Evolutionary conservation across 192 early-diverging fungal genomes (phyloP).

Genomic region (Podila horticola): DNA sequence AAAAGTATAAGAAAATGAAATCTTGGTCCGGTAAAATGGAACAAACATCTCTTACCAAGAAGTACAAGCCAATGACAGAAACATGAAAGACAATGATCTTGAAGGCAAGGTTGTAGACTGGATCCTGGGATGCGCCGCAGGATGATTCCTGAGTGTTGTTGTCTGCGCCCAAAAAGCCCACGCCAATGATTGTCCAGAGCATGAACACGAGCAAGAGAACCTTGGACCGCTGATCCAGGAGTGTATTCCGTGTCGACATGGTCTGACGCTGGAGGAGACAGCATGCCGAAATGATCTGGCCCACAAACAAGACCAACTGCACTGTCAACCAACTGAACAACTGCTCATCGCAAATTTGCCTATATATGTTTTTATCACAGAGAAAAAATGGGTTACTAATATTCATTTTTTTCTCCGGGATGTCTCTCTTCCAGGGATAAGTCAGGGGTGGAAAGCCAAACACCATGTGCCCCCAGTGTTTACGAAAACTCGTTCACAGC

Average conservation of each 20-base stretch:
- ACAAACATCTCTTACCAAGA: slow-evolving; percentile 19
- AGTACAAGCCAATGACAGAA: slow-evolving; percentile 40
- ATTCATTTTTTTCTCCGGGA: too few species aligned
- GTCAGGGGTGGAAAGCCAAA: too few species aligned
- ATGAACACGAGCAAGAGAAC: slow-evolving; percentile 33
- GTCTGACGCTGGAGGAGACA: slow-evolving; percentile 34
- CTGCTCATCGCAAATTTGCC: slow-evolving; percentile 47
- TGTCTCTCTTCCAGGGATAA: too few species aligned
- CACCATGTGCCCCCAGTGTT: too few species aligned
- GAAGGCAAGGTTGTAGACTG: slow-evolving; percentile 31
- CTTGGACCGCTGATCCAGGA: slow-evolving; percentile 29
- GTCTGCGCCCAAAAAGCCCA: slow-evolving; percentile 32
- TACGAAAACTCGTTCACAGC: neutral
- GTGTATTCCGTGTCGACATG: slow-evolving; percentile 24
- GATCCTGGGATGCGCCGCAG: slow-evolving; percentile 29
- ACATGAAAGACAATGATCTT: slow-evolving; percentile 50
- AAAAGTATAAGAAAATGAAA: neutral
- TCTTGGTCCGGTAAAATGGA: neutral
- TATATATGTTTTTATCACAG: neutral
- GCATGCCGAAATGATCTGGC: slow-evolving; percentile 30
- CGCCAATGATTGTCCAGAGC: slow-evolving; percentile 51
- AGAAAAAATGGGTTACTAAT: neutral
- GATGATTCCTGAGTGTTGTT: slow-evolving; percentile 7
- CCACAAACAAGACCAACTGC: slow-evolving; percentile 33
- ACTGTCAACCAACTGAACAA: slow-evolving; percentile 51